phyloP scores from a whole-genome alignment of 306 rosid genomes.

The Boehmeria nivea region DNA sequence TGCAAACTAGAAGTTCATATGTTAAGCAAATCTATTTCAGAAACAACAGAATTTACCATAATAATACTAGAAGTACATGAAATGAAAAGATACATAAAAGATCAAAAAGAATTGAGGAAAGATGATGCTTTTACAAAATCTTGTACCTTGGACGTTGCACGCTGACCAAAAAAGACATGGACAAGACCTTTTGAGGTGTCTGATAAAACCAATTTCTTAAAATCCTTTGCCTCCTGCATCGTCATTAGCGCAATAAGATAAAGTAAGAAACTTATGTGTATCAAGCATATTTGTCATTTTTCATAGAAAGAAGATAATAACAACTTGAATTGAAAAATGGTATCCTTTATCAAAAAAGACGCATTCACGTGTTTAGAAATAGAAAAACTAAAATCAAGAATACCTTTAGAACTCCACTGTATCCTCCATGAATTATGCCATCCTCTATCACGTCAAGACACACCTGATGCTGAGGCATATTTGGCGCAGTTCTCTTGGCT shows the following conservation, averaged over 20 bases:
- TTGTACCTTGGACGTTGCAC: slow-evolving; percentile 74
- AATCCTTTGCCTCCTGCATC: slow-evolving; percentile 76
- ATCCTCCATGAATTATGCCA: slow-evolving; percentile 89
- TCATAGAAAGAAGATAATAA: too few species aligned
- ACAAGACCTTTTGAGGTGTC: slow-evolving; percentile 84
- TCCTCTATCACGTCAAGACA: slow-evolving; percentile 86
- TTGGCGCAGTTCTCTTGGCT: slow-evolving; percentile 67
- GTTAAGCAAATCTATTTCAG: neutral
- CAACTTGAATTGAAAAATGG: too few species aligned
- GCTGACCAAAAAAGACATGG: slow-evolving; percentile 85
- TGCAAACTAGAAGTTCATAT: neutral
- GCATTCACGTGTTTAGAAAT: neutral
- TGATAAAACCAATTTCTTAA: slow-evolving; percentile 56
- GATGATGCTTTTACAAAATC: slow-evolving; percentile 23
- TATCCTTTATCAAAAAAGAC: neutral
- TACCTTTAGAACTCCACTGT: slow-evolving; percentile 90
- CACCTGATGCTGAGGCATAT: slow-evolving; percentile 88
- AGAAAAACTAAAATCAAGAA: slow-evolving; percentile 8
- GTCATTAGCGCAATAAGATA: slow-evolving; percentile 11
- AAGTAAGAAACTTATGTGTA: too few species aligned
- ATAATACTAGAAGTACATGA: neutral
- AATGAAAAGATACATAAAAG: neutral
- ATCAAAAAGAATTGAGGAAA: neutral
- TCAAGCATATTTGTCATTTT: too few species aligned
- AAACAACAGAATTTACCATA: neutral